These are phyloP conservation scores for Fusarium keratoplasticum DNA, from an alignment of 2,329 filamentous ascomycete species.

Conservation along the genomic window DNA sequence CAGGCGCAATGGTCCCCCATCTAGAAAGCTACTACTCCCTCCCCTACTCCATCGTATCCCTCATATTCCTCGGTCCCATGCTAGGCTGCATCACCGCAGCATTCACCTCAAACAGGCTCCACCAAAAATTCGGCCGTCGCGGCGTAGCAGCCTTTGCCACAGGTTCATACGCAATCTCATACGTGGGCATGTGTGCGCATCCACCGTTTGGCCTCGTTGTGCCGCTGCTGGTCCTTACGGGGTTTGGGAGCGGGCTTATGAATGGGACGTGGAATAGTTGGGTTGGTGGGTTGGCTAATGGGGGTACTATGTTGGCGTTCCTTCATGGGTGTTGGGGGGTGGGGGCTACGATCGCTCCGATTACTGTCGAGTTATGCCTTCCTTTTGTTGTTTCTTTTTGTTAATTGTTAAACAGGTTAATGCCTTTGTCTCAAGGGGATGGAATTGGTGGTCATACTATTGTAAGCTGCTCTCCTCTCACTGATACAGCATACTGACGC, in stretches of 20 bases:
- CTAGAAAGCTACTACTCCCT: neutral
- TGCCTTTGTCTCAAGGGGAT: neutral
- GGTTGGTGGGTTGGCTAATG: neutral
- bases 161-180: neutral
- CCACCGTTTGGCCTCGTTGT: neutral
- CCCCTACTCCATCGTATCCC: slow-evolving; percentile 3
- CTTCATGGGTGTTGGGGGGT: neutral
- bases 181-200: neutral
- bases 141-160: neutral
- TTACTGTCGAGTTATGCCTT: neutral
- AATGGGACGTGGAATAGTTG: slow-evolving; percentile 3
- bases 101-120: neutral
- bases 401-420: neutral
- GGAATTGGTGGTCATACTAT: neutral
- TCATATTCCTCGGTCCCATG: slow-evolving; percentile 5
- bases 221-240: neutral
- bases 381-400: neutral
- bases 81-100: neutral
- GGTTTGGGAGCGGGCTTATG: neutral
- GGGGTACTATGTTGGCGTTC: neutral
- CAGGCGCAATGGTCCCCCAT: neutral
- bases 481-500: neutral
- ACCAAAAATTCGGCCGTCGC: neutral
- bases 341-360: neutral
- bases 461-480: neutral